Evolutionary conservation across 768 basidiomycete species (phyloP).

Genomic region (Phaffia australis): DNA sequence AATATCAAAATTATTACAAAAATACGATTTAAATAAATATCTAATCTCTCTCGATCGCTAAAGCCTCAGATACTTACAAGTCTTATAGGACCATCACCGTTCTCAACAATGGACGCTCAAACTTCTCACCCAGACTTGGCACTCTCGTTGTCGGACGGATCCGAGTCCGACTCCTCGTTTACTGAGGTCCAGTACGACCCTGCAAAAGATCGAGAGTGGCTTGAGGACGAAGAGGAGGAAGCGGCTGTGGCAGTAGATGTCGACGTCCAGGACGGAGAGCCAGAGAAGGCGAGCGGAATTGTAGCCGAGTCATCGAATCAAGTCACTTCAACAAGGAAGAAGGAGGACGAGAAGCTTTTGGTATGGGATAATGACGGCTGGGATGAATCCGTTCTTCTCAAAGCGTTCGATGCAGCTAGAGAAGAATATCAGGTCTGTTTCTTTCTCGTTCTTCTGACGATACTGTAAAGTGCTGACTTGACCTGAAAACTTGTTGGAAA

Average conservation of each 20-base stretch:
- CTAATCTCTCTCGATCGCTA: too few relatives aligned
- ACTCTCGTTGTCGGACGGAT: constrained; percentile 6
- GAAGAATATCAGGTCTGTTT: constrained; percentile 11
- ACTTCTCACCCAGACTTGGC: constrained; percentile 3
- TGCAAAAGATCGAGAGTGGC: background rate
- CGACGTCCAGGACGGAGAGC: constrained; percentile 1
- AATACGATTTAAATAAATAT: too few relatives aligned
- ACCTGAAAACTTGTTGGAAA: too few relatives aligned
- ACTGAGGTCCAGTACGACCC: constrained; percentile 7
- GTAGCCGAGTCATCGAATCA: background rate
- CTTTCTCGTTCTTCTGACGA: background rate
- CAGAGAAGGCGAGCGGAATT: background rate
- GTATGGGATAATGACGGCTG: constrained; percentile 5
- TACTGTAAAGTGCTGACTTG: background rate
- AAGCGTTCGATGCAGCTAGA: constrained; percentile 11
- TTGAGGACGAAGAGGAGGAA: constrained; percentile 8
- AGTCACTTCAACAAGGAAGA: too few relatives aligned
- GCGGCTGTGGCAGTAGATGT: too few relatives aligned
- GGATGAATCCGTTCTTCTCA: constrained; percentile 11
- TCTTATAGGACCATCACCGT: too few relatives aligned
- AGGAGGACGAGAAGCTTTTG: background rate
- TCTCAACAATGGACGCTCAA: too few relatives aligned
- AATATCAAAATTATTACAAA: too few relatives aligned
- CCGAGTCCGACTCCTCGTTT: background rate
- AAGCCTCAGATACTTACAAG: too few relatives aligned